phyloP scores from a whole-genome alignment of 495 filamentous ascomycete species.

The Tuber borchii region DNA sequence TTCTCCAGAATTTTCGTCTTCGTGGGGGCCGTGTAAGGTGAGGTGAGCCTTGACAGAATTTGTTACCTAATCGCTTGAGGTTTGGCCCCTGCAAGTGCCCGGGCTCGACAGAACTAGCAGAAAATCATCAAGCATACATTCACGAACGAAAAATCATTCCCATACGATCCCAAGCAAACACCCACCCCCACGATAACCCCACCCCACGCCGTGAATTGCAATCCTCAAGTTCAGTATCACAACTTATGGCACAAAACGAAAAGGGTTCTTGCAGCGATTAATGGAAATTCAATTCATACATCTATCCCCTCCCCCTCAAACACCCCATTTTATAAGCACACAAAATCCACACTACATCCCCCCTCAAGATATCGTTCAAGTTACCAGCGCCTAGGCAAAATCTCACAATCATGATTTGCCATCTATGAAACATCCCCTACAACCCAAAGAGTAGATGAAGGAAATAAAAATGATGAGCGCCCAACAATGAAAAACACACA shows the following conservation, averaged over 20 bases:
- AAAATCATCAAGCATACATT: not conserved
- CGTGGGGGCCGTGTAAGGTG: not conserved
- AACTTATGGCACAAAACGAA: not conserved
- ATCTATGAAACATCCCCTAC: slow-evolving; percentile 4
- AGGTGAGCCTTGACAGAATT: not conserved
- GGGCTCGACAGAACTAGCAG: not conserved
- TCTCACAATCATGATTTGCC: not conserved
- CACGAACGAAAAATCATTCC: not conserved
- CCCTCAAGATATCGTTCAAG: not conserved
- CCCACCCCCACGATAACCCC: not conserved
- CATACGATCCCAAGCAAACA: not conserved
- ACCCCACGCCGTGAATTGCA: not conserved
- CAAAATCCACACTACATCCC: not conserved
- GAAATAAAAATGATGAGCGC: slow-evolving; percentile 2
- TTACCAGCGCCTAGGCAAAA: not conserved
- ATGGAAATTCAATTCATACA: not conserved
- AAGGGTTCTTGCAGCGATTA: not conserved
- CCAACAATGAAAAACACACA: slow-evolving; percentile 2
- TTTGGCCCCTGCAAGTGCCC: not conserved
- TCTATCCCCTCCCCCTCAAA: not conserved
- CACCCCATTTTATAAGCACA: not conserved
- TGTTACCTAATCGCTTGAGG: not conserved
- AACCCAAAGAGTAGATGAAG: not conserved
- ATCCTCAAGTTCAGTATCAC: not conserved
- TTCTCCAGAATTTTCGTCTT: not conserved